Evolutionary conservation across 2,329 filamentous ascomycete genomes (phyloP), one percentile per base, ranked within the genome.

Genomic region (Sarocladium oryzae): DNA sequence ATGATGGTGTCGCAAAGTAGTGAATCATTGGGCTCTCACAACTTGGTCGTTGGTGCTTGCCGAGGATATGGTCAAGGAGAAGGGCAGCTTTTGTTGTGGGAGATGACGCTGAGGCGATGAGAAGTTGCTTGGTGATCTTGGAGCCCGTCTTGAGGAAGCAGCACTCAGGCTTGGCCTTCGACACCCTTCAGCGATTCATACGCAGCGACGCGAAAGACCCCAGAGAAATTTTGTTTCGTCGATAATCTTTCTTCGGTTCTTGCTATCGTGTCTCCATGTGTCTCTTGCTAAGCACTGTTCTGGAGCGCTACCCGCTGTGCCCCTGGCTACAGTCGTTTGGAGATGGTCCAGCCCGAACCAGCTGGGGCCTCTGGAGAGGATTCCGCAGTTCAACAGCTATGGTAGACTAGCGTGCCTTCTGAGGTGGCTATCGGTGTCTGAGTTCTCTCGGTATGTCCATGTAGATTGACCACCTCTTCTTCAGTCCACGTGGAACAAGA

Each of bases 231-330:
- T 49, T 36, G 33, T 36, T 21, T 41, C 23, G 49, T 51, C 49
- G 49, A 41, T 11, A 48, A 45, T 52, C 38, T 52, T 35, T 46
- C 40, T 43, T 52, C 50, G 50, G 28, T 48, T 37, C 20, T 52
- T 52, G 50, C 50, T 52, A 52, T 52, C 50, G 50, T 48, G 18
- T 48, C 40, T 52, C 20, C 37, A 20, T 45, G 50, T 46, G 11
- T 46, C 21, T 52, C n/a, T 69, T 69, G 69, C 83, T 87, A 86
- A 80, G 78, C 81, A 79, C 77, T 81, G 73, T 72, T 72, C 70
- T 75, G 69, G 74, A 75, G 76, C 75, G 76, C 77, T 79, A 79
- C 73, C 73, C 75, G 76, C 77, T 75, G 71, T 72, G 43, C 26
- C 43, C 10, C 43, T 48, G 43, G 43, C 43, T 48, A 48, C 43